Evolutionary conservation across 495 filamentous ascomycete species (phyloP), one percentile per base, ranked within the genome.

Genomic region (Aspergillus coremiiformis): DNA sequence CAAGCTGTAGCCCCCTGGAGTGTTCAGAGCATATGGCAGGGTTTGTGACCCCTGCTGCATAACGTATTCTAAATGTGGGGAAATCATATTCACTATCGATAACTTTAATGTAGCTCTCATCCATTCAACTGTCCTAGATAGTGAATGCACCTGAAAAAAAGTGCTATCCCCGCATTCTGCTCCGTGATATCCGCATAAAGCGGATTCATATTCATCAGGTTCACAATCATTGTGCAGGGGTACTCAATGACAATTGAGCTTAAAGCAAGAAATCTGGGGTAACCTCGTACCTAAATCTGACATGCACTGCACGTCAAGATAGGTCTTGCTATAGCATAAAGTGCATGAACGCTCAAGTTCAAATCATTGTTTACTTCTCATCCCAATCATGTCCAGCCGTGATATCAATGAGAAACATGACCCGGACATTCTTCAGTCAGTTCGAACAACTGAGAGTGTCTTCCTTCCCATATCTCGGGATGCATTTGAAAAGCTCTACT

Each of bases 401-500:
- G 43, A 56, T 35, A 44, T 59, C 51, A 52, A 33, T 37, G 52
- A 54, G 32, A 56, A 51, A 44, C 32, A 49, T 35, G 51, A 47
- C 29, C 47, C 37, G 9, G 19, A 32, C 35, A 49, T 39, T 49
- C 66, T 72, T 17, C 63, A 56, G 35, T 64, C 58, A 39, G 61
- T 63, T 20, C 63, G 65, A 33, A 72, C 69, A 1, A 60, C 67
- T 0, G 69, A 70, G 20, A 72, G 66, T 44, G 62, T 71, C 14
- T 47, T 69, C 32, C 61, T 72, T 22, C 66, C 69, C 12, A 67
- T 72, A 21, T 58, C 67, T 1, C 61, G 82, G 14, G 85, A 86
- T 59, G 72, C 82, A 0, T 89, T 89, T 60, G 85, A 87, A 71
- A 87, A 87, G 68, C 72, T 89, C 26, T 88, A 87, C 57, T 74